phyloP scores from a whole-genome alignment of 768 basidiomycete species.

The Macrocybe gigantea region DNA sequence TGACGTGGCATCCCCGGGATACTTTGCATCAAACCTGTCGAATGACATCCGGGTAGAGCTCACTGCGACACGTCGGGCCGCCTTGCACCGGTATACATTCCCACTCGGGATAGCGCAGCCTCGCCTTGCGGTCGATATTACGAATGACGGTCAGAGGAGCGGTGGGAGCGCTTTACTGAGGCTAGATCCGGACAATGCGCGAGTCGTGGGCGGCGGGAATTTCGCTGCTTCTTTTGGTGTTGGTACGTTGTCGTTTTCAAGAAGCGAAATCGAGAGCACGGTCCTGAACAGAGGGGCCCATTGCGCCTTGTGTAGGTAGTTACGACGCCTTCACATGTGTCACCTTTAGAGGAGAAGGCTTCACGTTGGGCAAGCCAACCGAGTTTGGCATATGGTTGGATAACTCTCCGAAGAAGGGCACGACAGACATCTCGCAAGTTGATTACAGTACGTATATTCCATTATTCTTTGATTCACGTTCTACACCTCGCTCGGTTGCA shows the following conservation, averaged over 20 bases:
- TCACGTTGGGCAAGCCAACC: background rate
- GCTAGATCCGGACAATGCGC: constrained; percentile 41
- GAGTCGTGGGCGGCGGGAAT: constrained; percentile 39
- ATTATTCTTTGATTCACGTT: constrained; percentile 23
- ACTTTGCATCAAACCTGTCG: constrained; percentile 59
- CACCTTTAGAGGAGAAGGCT: background rate
- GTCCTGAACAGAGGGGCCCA: background rate
- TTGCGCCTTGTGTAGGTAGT: background rate
- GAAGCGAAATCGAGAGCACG: background rate
- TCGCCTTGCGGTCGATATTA: constrained; percentile 53
- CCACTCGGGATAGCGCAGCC: constrained; percentile 40
- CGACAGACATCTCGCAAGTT: background rate
- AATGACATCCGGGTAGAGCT: constrained; percentile 54
- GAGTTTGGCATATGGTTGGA: background rate
- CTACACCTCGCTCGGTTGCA: constrained; percentile 25
- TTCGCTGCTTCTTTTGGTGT: constrained; percentile 58
- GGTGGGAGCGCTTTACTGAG: constrained; percentile 40
- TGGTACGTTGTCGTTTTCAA: constrained; percentile 15
- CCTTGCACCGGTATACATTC: constrained; percentile 56
- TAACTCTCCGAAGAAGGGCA: background rate
- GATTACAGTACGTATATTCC: background rate
- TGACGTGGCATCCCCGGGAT: constrained; percentile 60
- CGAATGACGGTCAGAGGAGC: constrained; percentile 54
- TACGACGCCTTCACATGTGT: constrained; percentile 1
- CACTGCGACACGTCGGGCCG: constrained; percentile 53